Conservation (phyloP, 495 filamentous ascomycete species). For the Podospora pseudopauciseta region DNA sequence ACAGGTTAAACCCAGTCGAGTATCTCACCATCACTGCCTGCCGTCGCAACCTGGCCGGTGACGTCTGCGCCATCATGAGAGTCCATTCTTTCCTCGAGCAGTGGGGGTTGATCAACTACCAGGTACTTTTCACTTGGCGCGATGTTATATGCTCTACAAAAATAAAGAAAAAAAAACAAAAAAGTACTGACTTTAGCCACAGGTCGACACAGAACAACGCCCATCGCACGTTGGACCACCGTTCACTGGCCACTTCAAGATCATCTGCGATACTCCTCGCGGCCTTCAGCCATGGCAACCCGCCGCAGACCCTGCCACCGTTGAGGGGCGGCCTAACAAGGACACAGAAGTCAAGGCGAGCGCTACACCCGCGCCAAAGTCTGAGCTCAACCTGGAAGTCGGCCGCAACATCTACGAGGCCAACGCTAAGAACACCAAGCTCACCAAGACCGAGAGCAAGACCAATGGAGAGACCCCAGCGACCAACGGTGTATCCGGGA, state of each 20-base stretch:
- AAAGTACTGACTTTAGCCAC: conserved; percentile 24
- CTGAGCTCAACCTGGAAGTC: conserved; percentile 81
- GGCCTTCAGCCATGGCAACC: conserved; percentile 94
- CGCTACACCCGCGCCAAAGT: conserved; percentile 62
- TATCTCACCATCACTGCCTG: conserved; percentile 98
- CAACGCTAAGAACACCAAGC: conserved; percentile 78
- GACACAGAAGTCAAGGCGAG: conserved; percentile 69
- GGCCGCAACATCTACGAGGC: conserved; percentile 94
- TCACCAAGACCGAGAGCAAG: conserved; percentile 49
- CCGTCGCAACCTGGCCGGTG: conserved; percentile 88
- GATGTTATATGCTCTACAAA: not conserved
- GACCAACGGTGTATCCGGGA: conserved; percentile 54
- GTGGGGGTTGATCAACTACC: conserved; percentile 98
- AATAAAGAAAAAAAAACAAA: too few relatives aligned
- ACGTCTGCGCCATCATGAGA: conserved; percentile 98
- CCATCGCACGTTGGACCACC: conserved; percentile 95
- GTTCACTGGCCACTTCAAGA: conserved; percentile 94
- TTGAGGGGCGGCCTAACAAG: conserved; percentile 65
- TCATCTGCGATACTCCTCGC: conserved; percentile 90
- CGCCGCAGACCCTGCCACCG: conserved; percentile 64
- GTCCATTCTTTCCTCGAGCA: conserved; percentile 98
- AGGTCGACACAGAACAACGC: conserved; percentile 94
- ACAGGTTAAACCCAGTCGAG: conserved; percentile 89
- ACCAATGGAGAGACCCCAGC: conserved; percentile 69
- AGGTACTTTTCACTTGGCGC: conserved; percentile 53